Evolutionary conservation across 2,329 filamentous ascomycete species (phyloP), one percentile per base, ranked within the genome.

Genomic region (Gaeumannomyces tritici): DNA sequence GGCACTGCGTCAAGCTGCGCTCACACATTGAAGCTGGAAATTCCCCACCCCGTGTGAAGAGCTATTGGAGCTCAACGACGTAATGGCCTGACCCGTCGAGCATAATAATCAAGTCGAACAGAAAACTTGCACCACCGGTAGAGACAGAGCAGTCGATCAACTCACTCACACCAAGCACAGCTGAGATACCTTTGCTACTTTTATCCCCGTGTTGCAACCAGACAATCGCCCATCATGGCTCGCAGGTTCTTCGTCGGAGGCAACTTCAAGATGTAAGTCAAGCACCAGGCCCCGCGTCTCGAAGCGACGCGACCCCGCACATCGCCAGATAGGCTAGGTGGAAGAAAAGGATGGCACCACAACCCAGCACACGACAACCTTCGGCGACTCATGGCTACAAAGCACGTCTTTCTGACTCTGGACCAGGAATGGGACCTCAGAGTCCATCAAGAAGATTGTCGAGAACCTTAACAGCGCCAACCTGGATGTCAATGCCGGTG

Each of bases 161-260:
- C 24, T 31, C 21, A 11, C 26, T 35, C 26, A 13, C n/a, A 42
- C 24, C 57, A 59, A 24, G 2, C 8, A 42, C 13, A 35, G 18
- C 29, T 3, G 11, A 24, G n/a, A 26, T 24, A 31, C 12, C 29
- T 24, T 31, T 31, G 31, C 31, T 11, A 31, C 31, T 31, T 31
- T 5, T 47, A 47, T 21, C 42, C n/a, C 58, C 21, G 47, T 21
- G 26, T 7, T 54, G 26, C 57, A 35, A 28, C 12, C 26, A 54
- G 47, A n/a, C 70, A 65, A 71, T 70, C 70, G 71, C 71, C 79
- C 84, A 91, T 73, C 73, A 96, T 96, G 92, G 84, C 88, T 85
- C 92, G 92, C 83, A 89, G 92, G 83, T 96, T 96, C 84, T 96
- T 96, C 78, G 90, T 96, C 77, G 93, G 93, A 78, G 93, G 93